A percentile compares a stretch with the other conserved stretches of the same genome.
Evolutionary conservation across 768 basidiomycete species (phyloP).

Genomic region (Suillus americanus): DNA sequence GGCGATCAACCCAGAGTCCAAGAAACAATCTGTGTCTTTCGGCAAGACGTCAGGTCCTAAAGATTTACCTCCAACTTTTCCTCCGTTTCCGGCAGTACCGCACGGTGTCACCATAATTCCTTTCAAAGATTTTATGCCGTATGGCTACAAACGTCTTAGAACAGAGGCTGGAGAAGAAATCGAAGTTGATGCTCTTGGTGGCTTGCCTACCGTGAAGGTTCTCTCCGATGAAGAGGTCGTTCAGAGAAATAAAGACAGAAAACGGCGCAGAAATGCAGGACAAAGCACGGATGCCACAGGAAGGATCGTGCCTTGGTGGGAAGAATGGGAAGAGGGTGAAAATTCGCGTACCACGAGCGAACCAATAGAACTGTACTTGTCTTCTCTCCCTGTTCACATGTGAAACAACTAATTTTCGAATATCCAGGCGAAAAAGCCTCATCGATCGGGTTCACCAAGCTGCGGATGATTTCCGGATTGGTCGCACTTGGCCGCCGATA

Average conservation of each 20-base stretch:
- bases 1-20: background rate
- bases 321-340: slow-evolving; percentile 33
- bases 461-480: slow-evolving; percentile 31
- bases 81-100: slow-evolving; percentile 47
- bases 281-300: slow-evolving; percentile 19
- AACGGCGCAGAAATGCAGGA: slow-evolving; percentile 21
- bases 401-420: background rate
- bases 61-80: slow-evolving; percentile 29
- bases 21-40: slow-evolving; percentile 2
- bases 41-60: background rate
- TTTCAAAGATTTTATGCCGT: slow-evolving; percentile 40
- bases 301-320: slow-evolving; percentile 30
- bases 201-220: slow-evolving; percentile 27
- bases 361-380: slow-evolving; percentile 33
- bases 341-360: slow-evolving; percentile 18
- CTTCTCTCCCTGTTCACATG: background rate
- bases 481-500: slow-evolving; percentile 31
- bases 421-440: slow-evolving; percentile 11
- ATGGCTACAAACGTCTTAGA: slow-evolving; percentile 18
- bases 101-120: slow-evolving; percentile 41
- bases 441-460: slow-evolving; percentile 27
- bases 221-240: slow-evolving; percentile 22
- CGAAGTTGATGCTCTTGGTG: slow-evolving; percentile 27
- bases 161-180: slow-evolving; percentile 14
- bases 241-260: slow-evolving; percentile 16